phyloP scores from a whole-genome alignment of 208 protist species.

The Jaenimonas drosophilae region DNA sequence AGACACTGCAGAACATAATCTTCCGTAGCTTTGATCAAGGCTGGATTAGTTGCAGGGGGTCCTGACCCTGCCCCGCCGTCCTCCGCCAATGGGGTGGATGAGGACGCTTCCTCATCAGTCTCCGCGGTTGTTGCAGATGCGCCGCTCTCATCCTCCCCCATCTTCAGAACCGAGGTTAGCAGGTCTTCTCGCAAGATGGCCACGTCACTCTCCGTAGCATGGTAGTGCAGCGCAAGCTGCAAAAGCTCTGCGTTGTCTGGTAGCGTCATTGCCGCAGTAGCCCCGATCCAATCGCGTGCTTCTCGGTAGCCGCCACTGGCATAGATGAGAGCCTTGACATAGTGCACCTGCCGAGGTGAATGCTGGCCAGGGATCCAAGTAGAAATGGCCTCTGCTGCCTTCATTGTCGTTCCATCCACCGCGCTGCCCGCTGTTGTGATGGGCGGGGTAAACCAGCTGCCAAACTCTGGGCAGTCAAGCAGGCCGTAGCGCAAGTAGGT shows the following conservation, averaged over 20 bases:
- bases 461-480: neutral
- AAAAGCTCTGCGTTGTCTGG: slow-evolving; percentile 31
- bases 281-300: slow-evolving; percentile 73
- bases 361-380: too few relatives aligned
- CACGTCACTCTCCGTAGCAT: slow-evolving; percentile 40
- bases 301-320: slow-evolving; percentile 48
- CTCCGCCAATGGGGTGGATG: neutral
- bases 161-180: slow-evolving; percentile 10
- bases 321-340: slow-evolving; percentile 76
- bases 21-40: too few relatives aligned
- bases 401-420: neutral
- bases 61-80: neutral
- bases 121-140: too few relatives aligned
- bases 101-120: neutral
- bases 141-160: slow-evolving; percentile 3
- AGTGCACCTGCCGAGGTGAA: slow-evolving; percentile 52
- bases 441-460: neutral
- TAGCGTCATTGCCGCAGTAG: slow-evolving; percentile 33
- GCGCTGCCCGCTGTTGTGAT: neutral
- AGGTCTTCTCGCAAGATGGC: slow-evolving; percentile 34
- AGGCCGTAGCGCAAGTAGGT: too few relatives aligned
- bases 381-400: neutral
- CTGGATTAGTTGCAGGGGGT: neutral
- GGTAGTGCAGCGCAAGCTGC: slow-evolving; percentile 57
- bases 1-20: too few relatives aligned